Percentiles rank a stretch among this genome's conserved stretches.
phyloP scores from a whole-genome alignment of 495 filamentous ascomycete species.

The Podospora didyma region DNA sequence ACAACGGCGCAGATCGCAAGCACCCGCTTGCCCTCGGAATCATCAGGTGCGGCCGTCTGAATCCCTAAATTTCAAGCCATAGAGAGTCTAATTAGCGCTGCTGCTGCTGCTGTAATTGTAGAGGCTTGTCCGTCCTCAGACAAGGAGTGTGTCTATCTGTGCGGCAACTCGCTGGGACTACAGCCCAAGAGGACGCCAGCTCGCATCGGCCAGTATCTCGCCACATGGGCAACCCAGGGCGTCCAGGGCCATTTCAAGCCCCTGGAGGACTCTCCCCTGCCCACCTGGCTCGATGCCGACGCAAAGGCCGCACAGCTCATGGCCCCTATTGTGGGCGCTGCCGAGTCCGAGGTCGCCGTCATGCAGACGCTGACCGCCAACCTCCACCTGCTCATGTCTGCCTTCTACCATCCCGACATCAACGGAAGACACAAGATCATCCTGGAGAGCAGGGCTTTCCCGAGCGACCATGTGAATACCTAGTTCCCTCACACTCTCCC shows the following conservation, averaged over 20 bases:
- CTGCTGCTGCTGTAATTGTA: background rate
- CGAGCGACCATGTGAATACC: constrained; percentile 70
- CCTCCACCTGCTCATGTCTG: constrained; percentile 84
- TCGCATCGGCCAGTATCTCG: constrained; percentile 73
- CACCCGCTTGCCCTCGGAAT: constrained; percentile 45
- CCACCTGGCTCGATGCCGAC: constrained; percentile 79
- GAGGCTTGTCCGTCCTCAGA: background rate
- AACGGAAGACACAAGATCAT: constrained; percentile 81
- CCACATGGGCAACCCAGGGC: constrained; percentile 88
- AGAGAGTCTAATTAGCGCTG: background rate
- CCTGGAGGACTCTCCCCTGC: constrained; percentile 69
- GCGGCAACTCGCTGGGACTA: constrained; percentile 93
- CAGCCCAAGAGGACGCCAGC: constrained; percentile 71
- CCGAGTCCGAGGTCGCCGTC: constrained; percentile 74
- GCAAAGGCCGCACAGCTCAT: constrained; percentile 66
- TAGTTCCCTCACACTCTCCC: background rate
- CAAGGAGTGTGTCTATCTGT: constrained; percentile 67
- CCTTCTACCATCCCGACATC: constrained; percentile 78
- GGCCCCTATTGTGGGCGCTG: constrained; percentile 82
- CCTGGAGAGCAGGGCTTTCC: constrained; percentile 90
- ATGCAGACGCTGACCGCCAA: constrained; percentile 95
- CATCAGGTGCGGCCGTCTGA: constrained; percentile 24
- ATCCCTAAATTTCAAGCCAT: background rate
- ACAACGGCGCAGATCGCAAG: constrained; percentile 72
- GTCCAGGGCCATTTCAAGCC: constrained; percentile 88